Evolutionary conservation across 768 basidiomycete species (phyloP), one percentile per base, ranked within the genome.

Genomic region (Russula earlei): DNA sequence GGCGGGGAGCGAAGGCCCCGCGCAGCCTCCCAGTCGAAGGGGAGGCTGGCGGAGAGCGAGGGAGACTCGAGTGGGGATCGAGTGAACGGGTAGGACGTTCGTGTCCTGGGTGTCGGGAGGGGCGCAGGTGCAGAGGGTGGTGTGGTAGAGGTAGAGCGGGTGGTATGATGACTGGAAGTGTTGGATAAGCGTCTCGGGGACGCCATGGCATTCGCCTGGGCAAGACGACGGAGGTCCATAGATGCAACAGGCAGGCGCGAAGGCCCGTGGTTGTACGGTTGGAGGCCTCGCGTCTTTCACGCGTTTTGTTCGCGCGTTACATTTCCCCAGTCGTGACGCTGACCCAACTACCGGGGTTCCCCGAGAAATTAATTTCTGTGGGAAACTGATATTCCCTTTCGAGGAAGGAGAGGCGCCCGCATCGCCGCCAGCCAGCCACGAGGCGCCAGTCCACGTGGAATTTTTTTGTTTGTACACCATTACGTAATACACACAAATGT

Each of bases 21-120:
- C 12, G 83, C 90, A 0, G 90, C 89, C 29, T 87, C 84, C 90
- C 90, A 91, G 71, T 92, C 89, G 64, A 92, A 92, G 0, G 89
- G 85, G 9, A 77, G 69, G 7, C 85, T 84, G 1, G 85, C 83
- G 5, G 88, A 87, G 45, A 86, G 74, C 3, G 89, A 91, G 4
- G 86, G 82, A 0, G 84, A 82, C 2, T 77, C 70, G 34, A 79
- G 80, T 4, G 78, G 87, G 10, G 78, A 85, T 40, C 83, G 54
- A 74, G 67, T 82, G 68, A 63, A 75, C 63, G 60, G 77, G 75
- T 63, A 84, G 42, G 67, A 63, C 8, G 65, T 74, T 31, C 80
- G 78, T 14, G 70, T 60, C 67, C 71, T 67, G 66, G 78, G 70
- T 3, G 75, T 76, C 15, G 76, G 77, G 5, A 71, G 65, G 15